Conservation (phyloP, 192 early-diverging fungal genomes). For the Gamsiella multidivaricata region DNA sequence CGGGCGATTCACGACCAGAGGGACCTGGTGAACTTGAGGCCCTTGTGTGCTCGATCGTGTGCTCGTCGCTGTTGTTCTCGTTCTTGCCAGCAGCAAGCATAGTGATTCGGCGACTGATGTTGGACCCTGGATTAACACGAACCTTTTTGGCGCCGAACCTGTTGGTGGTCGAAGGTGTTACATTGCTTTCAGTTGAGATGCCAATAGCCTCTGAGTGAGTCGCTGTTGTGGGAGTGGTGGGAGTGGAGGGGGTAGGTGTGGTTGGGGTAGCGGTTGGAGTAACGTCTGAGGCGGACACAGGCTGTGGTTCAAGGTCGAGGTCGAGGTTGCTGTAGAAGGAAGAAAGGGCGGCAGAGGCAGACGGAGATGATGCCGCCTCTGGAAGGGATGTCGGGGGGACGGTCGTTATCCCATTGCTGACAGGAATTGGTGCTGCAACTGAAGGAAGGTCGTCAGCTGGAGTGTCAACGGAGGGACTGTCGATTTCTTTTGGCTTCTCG, state of each 20-base stretch:
- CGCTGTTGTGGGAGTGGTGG: neutral
- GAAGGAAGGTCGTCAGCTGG: no score
- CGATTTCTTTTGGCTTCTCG: no score
- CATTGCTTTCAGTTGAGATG: conserved; percentile 9
- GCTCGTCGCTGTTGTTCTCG: conserved; percentile 46
- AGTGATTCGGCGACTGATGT: conserved; percentile 37
- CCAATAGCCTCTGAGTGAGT: neutral
- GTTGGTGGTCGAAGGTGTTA: conserved; percentile 12
- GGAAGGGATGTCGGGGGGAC: no score
- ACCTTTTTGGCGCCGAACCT: conserved; percentile 41
- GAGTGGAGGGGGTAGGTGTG: neutral
- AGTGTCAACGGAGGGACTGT: no score
- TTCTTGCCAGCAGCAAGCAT: conserved; percentile 47
- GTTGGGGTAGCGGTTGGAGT: neutral
- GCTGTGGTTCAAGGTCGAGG: conserved; percentile 21
- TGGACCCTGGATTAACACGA: conserved; percentile 33
- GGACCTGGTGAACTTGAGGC: conserved; percentile 3
- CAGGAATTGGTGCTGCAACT: no score
- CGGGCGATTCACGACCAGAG: conserved; percentile 26
- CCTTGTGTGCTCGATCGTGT: conserved; percentile 16
- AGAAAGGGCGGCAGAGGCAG: neutral
- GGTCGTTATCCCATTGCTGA: no score
- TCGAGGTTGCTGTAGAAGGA: conserved; percentile 35
- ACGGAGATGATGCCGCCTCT: neutral
- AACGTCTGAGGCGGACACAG: no score